Evolutionary conservation across 2,329 filamentous ascomycete species (phyloP).

Genomic region (Talaromyces sp.): DNA sequence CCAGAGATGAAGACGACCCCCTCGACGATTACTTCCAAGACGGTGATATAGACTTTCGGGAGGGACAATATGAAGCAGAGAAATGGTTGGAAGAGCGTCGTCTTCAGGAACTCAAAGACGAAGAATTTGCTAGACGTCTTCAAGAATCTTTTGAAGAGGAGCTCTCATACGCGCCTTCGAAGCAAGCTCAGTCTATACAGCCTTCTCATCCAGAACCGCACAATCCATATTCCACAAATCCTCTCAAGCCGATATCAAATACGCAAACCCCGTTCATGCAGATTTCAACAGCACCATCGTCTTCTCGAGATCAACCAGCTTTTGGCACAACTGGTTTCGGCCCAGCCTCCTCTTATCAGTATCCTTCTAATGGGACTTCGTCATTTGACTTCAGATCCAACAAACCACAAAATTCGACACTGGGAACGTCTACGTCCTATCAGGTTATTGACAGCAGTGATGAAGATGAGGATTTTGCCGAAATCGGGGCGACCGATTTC

Average conservation of each 20-base stretch:
- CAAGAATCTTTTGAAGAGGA: conserved; percentile 28
- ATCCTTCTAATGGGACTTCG: conserved; percentile 3
- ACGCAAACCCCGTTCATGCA: background rate
- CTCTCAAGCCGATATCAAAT: background rate
- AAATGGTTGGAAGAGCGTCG: conserved; percentile 28
- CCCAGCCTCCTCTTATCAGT: background rate
- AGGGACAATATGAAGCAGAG: conserved; percentile 31
- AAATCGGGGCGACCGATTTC: conserved; percentile 24
- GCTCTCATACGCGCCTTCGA: background rate
- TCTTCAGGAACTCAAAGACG: conserved; percentile 37
- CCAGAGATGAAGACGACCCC: background rate
- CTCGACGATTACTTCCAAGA: conserved; percentile 24
- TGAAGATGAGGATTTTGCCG: conserved; percentile 32
- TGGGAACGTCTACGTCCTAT: background rate
- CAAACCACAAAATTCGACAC: background rate
- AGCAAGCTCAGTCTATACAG: background rate
- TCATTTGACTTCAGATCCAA: background rate
- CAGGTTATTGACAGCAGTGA: conserved; percentile 23
- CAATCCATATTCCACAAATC: background rate
- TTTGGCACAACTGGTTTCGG: background rate
- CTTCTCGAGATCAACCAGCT: background rate
- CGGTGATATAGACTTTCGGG: conserved; percentile 27
- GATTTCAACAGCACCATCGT: background rate
- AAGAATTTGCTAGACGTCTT: conserved; percentile 37
- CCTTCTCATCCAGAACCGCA: background rate